Evolutionary conservation across 306 rosid genomes (phyloP).

Genomic region (Purshia tridentata): DNA sequence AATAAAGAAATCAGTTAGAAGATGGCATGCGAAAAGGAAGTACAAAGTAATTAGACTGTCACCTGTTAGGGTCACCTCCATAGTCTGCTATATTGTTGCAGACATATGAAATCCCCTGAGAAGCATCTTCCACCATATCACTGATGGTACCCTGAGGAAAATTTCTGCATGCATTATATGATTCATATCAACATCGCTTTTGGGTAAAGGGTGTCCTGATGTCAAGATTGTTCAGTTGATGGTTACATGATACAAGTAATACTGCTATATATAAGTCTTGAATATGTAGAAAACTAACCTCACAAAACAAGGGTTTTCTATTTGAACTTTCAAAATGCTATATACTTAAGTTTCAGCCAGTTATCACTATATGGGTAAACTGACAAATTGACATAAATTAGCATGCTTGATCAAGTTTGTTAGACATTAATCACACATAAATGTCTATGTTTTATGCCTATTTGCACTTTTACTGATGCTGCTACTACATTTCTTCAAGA

Average conservation of each 20-base stretch:
- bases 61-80: constrained; percentile 93
- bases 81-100: constrained; percentile 65
- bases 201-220: constrained; percentile 16
- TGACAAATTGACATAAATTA: background rate
- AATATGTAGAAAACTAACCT: background rate
- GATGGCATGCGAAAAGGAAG: constrained; percentile 22
- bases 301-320: background rate
- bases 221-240: constrained; percentile 5
- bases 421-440: constrained; percentile 2
- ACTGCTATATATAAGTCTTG: background rate
- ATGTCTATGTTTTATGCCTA: background rate
- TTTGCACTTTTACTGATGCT: background rate
- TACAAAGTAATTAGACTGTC: constrained; percentile 23
- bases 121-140: constrained; percentile 87
- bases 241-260: background rate
- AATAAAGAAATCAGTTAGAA: constrained; percentile 22
- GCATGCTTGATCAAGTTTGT: background rate
- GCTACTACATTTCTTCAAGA: background rate
- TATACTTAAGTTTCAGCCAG: background rate
- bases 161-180: constrained; percentile 57
- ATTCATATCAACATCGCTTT: constrained; percentile 13
- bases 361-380: background rate
- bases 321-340: background rate
- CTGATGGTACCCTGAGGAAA: constrained; percentile 98
- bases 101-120: constrained; percentile 70